Evolutionary conservation across 2,329 filamentous ascomycete genomes (phyloP), one percentile per base, ranked within the genome.

Genomic region (Epichloe gansuensis): DNA sequence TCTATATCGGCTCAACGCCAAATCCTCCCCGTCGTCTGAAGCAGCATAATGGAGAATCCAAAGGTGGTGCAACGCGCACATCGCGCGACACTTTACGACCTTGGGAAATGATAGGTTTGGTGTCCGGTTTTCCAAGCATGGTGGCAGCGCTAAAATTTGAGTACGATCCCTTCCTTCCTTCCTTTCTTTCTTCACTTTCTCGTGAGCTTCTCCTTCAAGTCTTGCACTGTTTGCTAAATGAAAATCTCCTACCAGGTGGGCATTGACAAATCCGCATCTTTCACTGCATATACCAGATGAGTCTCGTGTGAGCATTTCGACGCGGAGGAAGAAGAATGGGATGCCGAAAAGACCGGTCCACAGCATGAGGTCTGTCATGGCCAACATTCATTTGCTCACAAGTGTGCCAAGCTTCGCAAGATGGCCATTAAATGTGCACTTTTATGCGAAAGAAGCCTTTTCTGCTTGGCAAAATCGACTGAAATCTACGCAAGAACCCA

Each of bases 61-160:
- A 82, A 63, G 93, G 93, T 50, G 93, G 93, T 38, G 93, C 93
- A 34, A 80, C 75, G 34, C 78, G 83, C 46, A 98, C 93, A 0
- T 80, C 85, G 11, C 77, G 80, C 50, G 69, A 73, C 46, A 81
- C 69, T 4, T 69, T 91, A 56, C 78, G 88, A 43, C 93, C 93
- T 0, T 97, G 93, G 90, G 87, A 95, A 64, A 94, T 95, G 86
- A 80, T 88, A 2, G 83, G 82, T 42, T 74, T 96, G 5, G 86
- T 97, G 1, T 86, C 87, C 6, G 91, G 91, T 0, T 98, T 98
- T 58, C 89, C 88, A 0, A 91, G 86, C 59, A 85, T 85, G 62
- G 81, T 91, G 38, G 89, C 88, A 0, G 93, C 93, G 1, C 71
- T 98, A 57, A 91, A 97, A 63, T 97, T 98, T 64, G 91, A 97